Conservation (phyloP, 805 yeast genomes). For the Candida cerambycidarum region DNA sequence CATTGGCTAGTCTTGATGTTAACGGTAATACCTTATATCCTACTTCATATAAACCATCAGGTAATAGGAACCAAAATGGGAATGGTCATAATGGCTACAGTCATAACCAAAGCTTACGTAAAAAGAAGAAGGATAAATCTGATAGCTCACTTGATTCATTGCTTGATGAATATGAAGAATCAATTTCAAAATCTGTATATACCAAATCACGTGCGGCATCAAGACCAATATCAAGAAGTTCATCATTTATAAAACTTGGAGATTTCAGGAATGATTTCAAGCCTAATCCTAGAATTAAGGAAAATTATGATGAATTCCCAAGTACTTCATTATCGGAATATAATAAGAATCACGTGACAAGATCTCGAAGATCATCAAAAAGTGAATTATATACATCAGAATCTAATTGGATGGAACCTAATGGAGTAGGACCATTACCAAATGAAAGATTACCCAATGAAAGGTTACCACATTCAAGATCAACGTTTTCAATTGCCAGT, state of each 20-base stretch:
- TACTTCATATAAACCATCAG: background rate
- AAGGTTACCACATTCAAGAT: slow-evolving; percentile 20
- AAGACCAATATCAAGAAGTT: slow-evolving; percentile 18
- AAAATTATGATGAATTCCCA: slow-evolving; percentile 26
- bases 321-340: slow-evolving; percentile 38
- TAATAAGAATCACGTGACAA: slow-evolving; percentile 20
- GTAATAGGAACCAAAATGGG: background rate
- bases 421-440: background rate
- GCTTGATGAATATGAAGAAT: slow-evolving; percentile 46
- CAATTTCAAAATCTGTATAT: slow-evolving; percentile 28
- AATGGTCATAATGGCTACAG: background rate
- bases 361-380: slow-evolving; percentile 38
- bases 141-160: slow-evolving; percentile 40
- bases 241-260: slow-evolving; percentile 13
- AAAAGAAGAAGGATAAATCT: slow-evolving; percentile 16
- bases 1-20: slow-evolving; percentile 31
- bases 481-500: slow-evolving; percentile 24
- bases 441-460: no score
- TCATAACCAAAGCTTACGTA: background rate
- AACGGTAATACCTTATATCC: background rate
- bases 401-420: slow-evolving; percentile 55
- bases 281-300: background rate
- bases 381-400: slow-evolving; percentile 45
- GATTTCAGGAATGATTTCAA: background rate
- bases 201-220: slow-evolving; percentile 28